A percentile compares a stretch with the other conserved stretches of the same genome.
Evolutionary conservation across 768 basidiomycete genomes (phyloP).

Genomic region (Leccinellum albellum): DNA sequence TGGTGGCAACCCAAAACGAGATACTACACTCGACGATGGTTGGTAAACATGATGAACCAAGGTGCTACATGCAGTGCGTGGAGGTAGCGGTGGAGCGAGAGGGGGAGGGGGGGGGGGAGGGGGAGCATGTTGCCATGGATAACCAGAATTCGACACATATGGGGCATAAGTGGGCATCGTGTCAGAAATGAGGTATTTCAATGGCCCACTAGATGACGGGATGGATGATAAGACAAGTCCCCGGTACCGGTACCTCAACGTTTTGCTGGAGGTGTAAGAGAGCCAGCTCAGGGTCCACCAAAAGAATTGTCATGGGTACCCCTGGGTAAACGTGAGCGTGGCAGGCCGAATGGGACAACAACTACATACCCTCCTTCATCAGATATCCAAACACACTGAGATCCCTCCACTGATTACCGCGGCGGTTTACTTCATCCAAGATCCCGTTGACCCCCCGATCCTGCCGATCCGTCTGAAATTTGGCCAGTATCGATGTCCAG

Average conservation of each 20-base stretch:
- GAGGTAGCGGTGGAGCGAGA: no score
- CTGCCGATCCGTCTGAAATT: slow-evolving; percentile 24
- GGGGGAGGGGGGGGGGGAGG: no score
- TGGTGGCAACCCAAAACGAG: slow-evolving; percentile 49
- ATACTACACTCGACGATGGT: slow-evolving; percentile 42
- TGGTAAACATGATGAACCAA: slow-evolving; percentile 15
- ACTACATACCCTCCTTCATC: no score
- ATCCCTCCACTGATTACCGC: slow-evolving; percentile 22
- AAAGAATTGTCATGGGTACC: no score
- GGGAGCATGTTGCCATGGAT: slow-evolving; percentile 18
- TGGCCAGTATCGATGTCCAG: slow-evolving; percentile 16
- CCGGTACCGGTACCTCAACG: no score
- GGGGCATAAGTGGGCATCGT: slow-evolving; percentile 24
- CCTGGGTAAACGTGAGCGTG: no score
- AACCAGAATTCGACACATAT: slow-evolving; percentile 17
- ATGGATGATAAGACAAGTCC: no score
- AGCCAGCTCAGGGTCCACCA: no score
- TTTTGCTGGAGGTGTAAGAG: no score
- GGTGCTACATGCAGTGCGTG: slow-evolving; percentile 4
- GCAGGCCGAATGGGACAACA: no score
- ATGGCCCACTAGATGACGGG: no score
- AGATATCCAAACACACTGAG: slow-evolving; percentile 17
- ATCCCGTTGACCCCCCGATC: slow-evolving; percentile 26
- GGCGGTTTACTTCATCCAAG: slow-evolving; percentile 25
- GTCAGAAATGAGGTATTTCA: slow-evolving; percentile 35